Evolutionary conservation across 2,329 filamentous ascomycete species (phyloP).

Genomic region (Bipolaris cookei): DNA sequence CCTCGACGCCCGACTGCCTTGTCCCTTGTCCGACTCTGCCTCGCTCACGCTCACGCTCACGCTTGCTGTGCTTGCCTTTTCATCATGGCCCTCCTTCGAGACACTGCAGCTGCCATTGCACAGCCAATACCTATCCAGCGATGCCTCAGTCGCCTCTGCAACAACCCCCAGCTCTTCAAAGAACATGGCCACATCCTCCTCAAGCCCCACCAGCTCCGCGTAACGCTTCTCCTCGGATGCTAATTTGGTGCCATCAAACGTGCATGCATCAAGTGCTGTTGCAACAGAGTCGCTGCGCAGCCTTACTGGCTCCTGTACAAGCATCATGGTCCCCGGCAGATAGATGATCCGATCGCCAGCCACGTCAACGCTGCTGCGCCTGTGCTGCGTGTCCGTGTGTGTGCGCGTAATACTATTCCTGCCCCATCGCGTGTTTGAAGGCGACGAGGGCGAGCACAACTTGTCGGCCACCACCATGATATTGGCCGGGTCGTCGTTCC

Average conservation of each 20-base stretch:
- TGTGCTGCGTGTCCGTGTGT: not conserved
- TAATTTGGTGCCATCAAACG: slow-evolving; percentile 27
- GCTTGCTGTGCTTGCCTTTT: slow-evolving; percentile 2
- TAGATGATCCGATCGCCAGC: slow-evolving; percentile 37
- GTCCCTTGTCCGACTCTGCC: slow-evolving; percentile 3
- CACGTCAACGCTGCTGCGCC: slow-evolving; percentile 3
- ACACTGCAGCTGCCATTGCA: slow-evolving; percentile 1
- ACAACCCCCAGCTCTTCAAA: slow-evolving; percentile 51
- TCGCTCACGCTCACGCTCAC: not conserved
- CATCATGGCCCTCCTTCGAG: not conserved
- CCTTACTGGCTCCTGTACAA: slow-evolving; percentile 40
- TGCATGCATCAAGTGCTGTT: slow-evolving; percentile 49
- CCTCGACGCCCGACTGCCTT: slow-evolving; percentile 18
- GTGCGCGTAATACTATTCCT: not conserved
- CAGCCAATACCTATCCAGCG: slow-evolving; percentile 44
- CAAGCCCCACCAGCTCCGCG: slow-evolving; percentile 39
- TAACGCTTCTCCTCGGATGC: slow-evolving; percentile 24
- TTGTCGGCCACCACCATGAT: slow-evolving; percentile 15
- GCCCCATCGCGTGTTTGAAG: slow-evolving; percentile 22
- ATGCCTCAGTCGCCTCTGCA: slow-evolving; percentile 33
- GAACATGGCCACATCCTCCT: slow-evolving; percentile 47
- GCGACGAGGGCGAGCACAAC: slow-evolving; percentile 11
- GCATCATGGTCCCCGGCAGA: slow-evolving; percentile 51
- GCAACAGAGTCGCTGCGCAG: slow-evolving; percentile 51
- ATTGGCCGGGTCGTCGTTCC: slow-evolving; percentile 18